These are phyloP conservation scores for Diaporthe caulivora DNA, from an alignment of 2,329 filamentous ascomycete genomes.

Conservation along the genomic window DNA sequence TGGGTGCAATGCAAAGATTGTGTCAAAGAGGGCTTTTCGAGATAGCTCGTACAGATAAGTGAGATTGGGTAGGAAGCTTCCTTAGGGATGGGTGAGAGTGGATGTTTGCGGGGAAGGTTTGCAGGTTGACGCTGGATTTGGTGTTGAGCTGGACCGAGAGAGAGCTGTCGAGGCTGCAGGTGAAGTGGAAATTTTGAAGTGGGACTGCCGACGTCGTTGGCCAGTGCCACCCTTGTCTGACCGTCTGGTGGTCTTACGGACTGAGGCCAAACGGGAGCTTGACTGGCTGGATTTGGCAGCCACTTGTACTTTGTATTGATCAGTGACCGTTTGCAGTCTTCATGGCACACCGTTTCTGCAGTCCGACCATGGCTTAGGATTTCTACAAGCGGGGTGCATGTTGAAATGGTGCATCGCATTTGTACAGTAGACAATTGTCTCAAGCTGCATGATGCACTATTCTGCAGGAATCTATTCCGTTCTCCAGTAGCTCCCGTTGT, in stretches of 20 bases:
- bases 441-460: neutral
- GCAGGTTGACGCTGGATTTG: constrained; percentile 27
- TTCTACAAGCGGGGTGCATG: neutral
- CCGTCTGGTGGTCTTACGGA: neutral
- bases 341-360: neutral
- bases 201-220: constrained; percentile 17
- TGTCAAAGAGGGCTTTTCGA: neutral
- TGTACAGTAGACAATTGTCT: neutral
- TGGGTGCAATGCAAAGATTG: neutral
- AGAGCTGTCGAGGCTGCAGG: constrained; percentile 56
- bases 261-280: neutral
- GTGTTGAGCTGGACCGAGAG: constrained; percentile 19
- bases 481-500: constrained; percentile 19
- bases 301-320: too few species aligned
- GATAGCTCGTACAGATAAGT: constrained; percentile 5
- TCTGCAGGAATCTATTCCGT: constrained; percentile 8
- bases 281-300: neutral
- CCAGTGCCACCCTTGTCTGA: constrained; percentile 31
- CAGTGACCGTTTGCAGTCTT: constrained; percentile 9
- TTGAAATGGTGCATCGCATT: neutral
- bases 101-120: constrained; percentile 13
- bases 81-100: constrained; percentile 24
- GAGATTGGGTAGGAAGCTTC: neutral
- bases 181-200: constrained; percentile 48
- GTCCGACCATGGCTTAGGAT: neutral